phyloP scores from a whole-genome alignment of 2,329 filamentous ascomycete species.

The Penicillium sp. region DNA sequence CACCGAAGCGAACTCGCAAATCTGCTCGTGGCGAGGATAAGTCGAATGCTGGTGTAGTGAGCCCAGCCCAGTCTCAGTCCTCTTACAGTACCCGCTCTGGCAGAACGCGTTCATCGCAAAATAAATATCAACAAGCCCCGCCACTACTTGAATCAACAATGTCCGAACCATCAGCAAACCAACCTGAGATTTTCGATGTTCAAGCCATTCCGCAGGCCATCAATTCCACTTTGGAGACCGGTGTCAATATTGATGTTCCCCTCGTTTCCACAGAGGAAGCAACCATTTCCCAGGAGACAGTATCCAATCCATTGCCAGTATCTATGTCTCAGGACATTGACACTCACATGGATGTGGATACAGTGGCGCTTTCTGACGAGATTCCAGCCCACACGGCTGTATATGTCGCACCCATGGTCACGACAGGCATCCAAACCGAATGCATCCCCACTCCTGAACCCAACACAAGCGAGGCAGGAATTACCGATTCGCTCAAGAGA shows the following conservation, averaged over 20 bases:
- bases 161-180: neutral
- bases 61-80: slow-evolving; percentile 12
- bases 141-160: neutral
- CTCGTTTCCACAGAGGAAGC: slow-evolving; percentile 16
- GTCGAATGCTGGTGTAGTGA: slow-evolving; percentile 12
- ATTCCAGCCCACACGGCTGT: neutral
- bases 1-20: slow-evolving; percentile 30
- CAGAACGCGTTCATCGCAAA: slow-evolving; percentile 20
- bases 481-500: slow-evolving; percentile 56
- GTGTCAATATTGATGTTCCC: neutral
- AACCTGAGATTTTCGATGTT: neutral
- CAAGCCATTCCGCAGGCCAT: neutral
- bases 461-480: slow-evolving; percentile 35
- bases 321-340: neutral
- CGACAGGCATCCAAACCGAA: slow-evolving; percentile 19
- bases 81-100: slow-evolving; percentile 19
- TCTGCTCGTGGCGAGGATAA: slow-evolving; percentile 31
- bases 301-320: slow-evolving; percentile 7
- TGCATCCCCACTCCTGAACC: neutral
- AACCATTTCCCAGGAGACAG: slow-evolving; percentile 20
- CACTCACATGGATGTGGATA: slow-evolving; percentile 10
- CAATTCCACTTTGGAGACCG: neutral
- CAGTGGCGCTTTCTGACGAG: neutral
- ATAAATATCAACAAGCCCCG: neutral
- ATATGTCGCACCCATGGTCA: slow-evolving; percentile 6